Conservation (phyloP, 345 rosid species). For the Angophora floribunda region DNA sequence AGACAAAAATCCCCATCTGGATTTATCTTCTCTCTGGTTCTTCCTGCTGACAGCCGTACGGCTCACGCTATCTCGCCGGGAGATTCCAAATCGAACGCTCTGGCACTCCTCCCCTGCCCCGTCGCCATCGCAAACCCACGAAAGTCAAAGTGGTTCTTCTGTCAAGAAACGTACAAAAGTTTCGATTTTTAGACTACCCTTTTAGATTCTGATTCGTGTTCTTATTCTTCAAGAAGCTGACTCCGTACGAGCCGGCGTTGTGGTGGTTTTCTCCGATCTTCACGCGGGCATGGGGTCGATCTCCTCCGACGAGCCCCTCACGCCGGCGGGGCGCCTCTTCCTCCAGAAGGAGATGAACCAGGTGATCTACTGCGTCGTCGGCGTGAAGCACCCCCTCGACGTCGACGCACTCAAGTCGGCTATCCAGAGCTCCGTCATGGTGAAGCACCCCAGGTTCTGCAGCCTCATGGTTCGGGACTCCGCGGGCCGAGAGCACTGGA, state of each 20-base stretch:
- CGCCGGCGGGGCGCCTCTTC: conserved; percentile 49
- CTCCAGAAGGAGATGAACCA: conserved; percentile 31
- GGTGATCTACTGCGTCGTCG: conserved; percentile 39
- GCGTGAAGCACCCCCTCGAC: conserved; percentile 13
- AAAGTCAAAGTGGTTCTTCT: neutral
- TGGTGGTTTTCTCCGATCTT: neutral
- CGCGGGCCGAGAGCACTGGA: conserved; percentile 39
- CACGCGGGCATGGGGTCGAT: neutral
- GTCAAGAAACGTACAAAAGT: neutral
- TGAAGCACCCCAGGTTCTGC: conserved; percentile 43
- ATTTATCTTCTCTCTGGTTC: neutral
- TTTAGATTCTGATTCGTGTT: neutral
- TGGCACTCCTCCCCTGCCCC: neutral
- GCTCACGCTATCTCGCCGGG: neutral
- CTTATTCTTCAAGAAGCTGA: neutral
- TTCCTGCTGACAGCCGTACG: neutral
- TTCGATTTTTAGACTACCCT: neutral
- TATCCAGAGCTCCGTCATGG: conserved; percentile 15
- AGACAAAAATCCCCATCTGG: neutral
- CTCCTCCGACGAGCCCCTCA: conserved; percentile 31
- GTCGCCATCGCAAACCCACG: neutral
- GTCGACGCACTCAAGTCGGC: conserved; percentile 12
- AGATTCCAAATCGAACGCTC: neutral
- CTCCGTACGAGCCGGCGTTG: neutral
- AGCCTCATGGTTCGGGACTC: conserved; percentile 40